Conservation (phyloP, 139 green algal species). For the Tetraselmis striata region DNA sequence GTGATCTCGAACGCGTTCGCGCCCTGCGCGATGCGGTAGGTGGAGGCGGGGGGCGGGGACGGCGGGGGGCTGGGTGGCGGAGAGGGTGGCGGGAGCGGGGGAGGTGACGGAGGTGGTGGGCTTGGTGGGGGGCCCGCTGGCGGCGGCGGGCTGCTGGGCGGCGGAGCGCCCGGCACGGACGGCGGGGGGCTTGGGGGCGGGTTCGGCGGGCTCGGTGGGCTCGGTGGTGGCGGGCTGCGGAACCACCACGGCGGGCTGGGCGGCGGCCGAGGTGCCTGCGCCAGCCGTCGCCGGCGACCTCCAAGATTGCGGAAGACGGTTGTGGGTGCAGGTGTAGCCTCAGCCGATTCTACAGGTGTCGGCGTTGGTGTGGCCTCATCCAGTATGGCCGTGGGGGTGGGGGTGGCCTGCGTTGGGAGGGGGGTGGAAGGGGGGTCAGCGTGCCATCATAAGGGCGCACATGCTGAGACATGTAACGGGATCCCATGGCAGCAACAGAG, state of each 20-base stretch:
- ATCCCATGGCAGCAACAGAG: no score
- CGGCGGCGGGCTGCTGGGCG: no score
- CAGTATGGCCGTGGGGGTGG: no score
- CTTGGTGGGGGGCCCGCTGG: not conserved
- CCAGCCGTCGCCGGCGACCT: not conserved
- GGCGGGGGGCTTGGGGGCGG: not conserved
- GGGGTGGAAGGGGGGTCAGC: no score
- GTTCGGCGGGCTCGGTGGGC: no score
- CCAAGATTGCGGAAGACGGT: not conserved
- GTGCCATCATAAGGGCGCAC: no score
- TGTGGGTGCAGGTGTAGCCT: not conserved
- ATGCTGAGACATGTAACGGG: no score
- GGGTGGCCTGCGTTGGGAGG: no score
- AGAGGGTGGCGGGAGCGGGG: no score
- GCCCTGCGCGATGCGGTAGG: not conserved
- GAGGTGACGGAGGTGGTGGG: no score
- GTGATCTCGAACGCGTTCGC: not conserved
- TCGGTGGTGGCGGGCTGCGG: not conserved
- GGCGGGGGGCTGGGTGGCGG: not conserved
- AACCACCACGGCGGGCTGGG: not conserved
- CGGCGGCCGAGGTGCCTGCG: not conserved
- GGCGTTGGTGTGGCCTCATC: no score
- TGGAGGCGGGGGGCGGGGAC: not conserved
- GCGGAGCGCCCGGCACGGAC: not conserved
- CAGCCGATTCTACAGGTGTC: no score